phyloP scores from a whole-genome alignment of 2,329 filamentous ascomycete genomes.

The Periconia sp. region DNA sequence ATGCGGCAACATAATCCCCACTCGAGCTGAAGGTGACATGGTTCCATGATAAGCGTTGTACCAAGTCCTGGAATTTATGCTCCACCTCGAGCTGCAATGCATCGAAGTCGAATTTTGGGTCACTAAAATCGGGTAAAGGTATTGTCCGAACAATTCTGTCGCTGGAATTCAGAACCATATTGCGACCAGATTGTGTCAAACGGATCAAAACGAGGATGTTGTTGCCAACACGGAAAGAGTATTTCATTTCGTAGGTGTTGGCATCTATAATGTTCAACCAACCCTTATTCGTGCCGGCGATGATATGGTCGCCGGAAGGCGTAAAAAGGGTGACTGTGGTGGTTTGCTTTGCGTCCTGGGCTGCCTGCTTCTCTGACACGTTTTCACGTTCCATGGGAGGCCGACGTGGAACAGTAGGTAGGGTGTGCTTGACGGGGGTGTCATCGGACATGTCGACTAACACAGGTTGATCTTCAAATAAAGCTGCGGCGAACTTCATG shows the following conservation, averaged over 20 bases:
- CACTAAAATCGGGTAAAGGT: conserved; percentile 73
- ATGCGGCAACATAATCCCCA: conserved; percentile 93
- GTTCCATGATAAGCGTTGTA: conserved; percentile 94
- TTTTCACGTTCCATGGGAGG: conserved; percentile 70
- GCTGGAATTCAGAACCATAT: conserved; percentile 88
- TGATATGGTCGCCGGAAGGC: conserved; percentile 79
- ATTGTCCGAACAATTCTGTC: conserved; percentile 95
- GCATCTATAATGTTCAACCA: conserved; percentile 95
- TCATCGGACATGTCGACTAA: conserved; percentile 77
- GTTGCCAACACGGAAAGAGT: conserved; percentile 84
- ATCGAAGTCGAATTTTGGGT: conserved; percentile 71
- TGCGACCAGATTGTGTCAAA: conserved; percentile 79
- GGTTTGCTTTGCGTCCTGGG: conserved; percentile 91
- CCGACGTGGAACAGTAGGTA: conserved; percentile 82
- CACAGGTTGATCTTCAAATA: conserved; percentile 91
- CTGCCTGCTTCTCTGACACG: conserved; percentile 79
- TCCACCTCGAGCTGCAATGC: conserved; percentile 89
- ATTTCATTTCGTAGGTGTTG: conserved; percentile 76
- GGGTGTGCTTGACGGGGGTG: conserved; percentile 70
- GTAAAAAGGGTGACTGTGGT: conserved; percentile 93
- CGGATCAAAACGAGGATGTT: conserved; percentile 87
- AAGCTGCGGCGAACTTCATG: conserved; percentile 84
- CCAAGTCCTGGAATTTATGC: conserved; percentile 97
- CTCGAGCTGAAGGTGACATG: conserved; percentile 93
- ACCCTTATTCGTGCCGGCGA: conserved; percentile 92